Evolutionary conservation across 148 eudicot species (phyloP).

Genomic region (Camellia granthamiana): DNA sequence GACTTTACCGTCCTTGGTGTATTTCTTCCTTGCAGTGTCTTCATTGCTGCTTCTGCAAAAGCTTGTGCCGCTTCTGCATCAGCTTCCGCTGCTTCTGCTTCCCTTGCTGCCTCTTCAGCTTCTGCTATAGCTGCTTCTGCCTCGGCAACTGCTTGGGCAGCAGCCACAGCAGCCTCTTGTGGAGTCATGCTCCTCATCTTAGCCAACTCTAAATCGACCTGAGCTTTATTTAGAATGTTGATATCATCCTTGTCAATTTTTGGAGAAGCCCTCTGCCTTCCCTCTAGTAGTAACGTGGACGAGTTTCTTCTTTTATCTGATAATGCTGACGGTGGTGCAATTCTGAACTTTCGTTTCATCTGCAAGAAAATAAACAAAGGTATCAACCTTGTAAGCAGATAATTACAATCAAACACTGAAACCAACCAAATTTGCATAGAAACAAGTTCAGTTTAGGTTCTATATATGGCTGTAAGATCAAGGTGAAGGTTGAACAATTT

Average conservation of each 20-base stretch:
- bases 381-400: too few species aligned
- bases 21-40: conserved; percentile 61
- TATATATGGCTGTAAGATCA: neutral
- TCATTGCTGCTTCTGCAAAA: conserved; percentile 75
- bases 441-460: too few species aligned
- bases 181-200: conserved; percentile 86
- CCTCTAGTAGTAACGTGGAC: conserved; percentile 36
- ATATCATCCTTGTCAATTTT: conserved; percentile 46
- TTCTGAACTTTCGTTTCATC: conserved; percentile 64
- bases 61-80: conserved; percentile 82
- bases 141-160: conserved; percentile 88
- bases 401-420: neutral
- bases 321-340: conserved; percentile 33
- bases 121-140: conserved; percentile 88
- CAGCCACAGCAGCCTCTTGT: conserved; percentile 85
- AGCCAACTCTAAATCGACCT: conserved; percentile 73
- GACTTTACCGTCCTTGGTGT: conserved; percentile 45
- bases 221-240: conserved; percentile 38
- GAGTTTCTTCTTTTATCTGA: conserved; percentile 48
- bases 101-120: conserved; percentile 91
- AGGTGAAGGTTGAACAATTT: neutral
- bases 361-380: conserved; percentile 7
- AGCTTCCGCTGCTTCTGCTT: conserved; percentile 92
- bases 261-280: conserved; percentile 41
- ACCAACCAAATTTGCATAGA: too few species aligned